Evolutionary conservation across 805 yeast genomes (phyloP).

Genomic region (Cyberlindnera subsufficiens): DNA sequence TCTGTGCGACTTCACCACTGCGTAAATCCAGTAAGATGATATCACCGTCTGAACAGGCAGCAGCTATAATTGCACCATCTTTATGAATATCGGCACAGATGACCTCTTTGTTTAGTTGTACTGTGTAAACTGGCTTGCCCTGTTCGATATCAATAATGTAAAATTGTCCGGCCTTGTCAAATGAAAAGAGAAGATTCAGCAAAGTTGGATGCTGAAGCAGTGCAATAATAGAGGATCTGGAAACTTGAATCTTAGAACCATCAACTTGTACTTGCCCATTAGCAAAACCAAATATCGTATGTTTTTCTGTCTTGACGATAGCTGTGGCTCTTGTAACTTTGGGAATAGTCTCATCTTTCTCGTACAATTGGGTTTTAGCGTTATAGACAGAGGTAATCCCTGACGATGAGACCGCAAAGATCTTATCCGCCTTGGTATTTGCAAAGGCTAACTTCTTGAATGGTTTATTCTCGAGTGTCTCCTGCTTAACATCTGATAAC

Average conservation of each 20-base stretch:
- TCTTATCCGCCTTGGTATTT: not conserved
- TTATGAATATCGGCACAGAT: slow-evolving; percentile 29
- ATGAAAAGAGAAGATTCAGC: slow-evolving; percentile 22
- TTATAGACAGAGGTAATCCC: slow-evolving; percentile 14
- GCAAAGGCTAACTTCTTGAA: slow-evolving; percentile 10
- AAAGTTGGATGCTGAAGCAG: slow-evolving; percentile 31
- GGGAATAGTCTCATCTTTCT: slow-evolving; percentile 10
- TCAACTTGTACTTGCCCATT: slow-evolving; percentile 14
- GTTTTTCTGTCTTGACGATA: slow-evolving; percentile 5
- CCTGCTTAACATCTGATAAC: slow-evolving; percentile 3
- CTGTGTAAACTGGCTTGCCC: not conserved
- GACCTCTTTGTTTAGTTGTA: slow-evolving; percentile 2
- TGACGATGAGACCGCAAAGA: slow-evolving; percentile 13
- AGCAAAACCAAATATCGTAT: slow-evolving; percentile 8
- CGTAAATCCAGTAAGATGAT: slow-evolving; percentile 30
- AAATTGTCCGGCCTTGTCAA: slow-evolving; percentile 25
- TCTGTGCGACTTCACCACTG: slow-evolving; percentile 26
- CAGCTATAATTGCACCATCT: slow-evolving; percentile 41
- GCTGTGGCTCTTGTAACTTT: slow-evolving; percentile 10
- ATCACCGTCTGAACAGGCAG: slow-evolving; percentile 25
- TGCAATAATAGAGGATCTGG: slow-evolving; percentile 13
- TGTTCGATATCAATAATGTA: slow-evolving; percentile 9
- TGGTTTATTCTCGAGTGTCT: slow-evolving; percentile 8
- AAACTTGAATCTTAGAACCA: slow-evolving; percentile 3
- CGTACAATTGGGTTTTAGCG: slow-evolving; percentile 2